Conservation (phyloP, 805 yeast species). For the Zygoascus flipseniorum region DNA sequence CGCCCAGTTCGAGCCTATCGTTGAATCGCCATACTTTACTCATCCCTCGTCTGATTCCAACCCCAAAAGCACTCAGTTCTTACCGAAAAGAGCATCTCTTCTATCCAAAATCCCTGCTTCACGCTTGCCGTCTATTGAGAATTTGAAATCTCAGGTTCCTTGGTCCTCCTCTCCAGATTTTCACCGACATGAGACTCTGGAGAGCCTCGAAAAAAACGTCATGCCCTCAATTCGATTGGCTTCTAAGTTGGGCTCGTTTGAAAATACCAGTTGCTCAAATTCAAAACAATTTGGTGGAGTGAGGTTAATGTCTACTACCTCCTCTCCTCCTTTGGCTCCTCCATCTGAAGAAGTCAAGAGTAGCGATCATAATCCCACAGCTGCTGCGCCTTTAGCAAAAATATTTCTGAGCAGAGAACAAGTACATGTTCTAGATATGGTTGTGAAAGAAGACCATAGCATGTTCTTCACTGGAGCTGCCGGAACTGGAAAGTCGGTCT, state of each 20-base stretch:
- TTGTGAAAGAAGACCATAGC: slow-evolving; percentile 47
- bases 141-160: slow-evolving; percentile 2
- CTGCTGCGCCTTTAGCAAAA: slow-evolving; percentile 1
- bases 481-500: slow-evolving; percentile 93
- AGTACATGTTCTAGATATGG: slow-evolving; percentile 51
- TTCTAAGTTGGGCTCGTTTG: not conserved
- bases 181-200: slow-evolving; percentile 10
- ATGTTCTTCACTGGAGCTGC: slow-evolving; percentile 96
- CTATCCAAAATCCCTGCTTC: not conserved
- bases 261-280: not conserved
- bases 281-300: not conserved
- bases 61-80: not conserved
- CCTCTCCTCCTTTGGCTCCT: not conserved
- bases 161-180: slow-evolving; percentile 17
- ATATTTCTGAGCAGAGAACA: slow-evolving; percentile 40
- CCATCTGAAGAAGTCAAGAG: not conserved
- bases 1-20: not conserved
- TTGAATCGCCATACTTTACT: not conserved
- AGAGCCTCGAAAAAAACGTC: not conserved
- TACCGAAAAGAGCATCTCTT: not conserved
- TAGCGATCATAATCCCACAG: not conserved
- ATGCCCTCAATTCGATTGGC: not conserved
- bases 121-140: not conserved
- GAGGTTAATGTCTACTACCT: not conserved
- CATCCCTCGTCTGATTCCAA: not conserved